Evolutionary conservation across 352 stramenopile genomes (phyloP).

Genomic region (Globisporangium splendens): DNA sequence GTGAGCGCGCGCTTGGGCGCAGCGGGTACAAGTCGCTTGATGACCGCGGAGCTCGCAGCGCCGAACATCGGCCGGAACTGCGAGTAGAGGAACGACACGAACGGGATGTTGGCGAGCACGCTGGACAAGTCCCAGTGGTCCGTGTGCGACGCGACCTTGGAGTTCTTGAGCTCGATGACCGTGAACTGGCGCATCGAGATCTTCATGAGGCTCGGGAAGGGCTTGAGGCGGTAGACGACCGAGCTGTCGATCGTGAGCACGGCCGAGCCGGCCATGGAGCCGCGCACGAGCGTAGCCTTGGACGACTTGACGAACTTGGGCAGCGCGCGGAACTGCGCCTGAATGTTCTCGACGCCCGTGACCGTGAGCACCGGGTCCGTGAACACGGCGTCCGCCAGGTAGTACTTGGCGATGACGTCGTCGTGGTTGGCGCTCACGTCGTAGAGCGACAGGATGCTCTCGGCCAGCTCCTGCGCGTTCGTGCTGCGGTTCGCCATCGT

Average conservation of each 20-base stretch:
- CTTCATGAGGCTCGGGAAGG: constrained; percentile 70
- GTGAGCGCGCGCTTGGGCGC: constrained; percentile 14
- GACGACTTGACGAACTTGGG: constrained; percentile 73
- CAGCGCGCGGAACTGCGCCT: constrained; percentile 80
- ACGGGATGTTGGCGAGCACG: constrained; percentile 72
- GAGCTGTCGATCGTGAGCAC: constrained; percentile 84
- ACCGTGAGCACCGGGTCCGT: constrained; percentile 77
- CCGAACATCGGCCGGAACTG: constrained; percentile 78
- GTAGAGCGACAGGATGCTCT: constrained; percentile 83
- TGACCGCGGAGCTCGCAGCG: constrained; percentile 55
- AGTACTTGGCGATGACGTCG: constrained; percentile 76
- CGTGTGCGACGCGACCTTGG: constrained; percentile 74
- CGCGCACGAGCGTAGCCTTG: constrained; percentile 76
- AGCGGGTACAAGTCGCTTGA: constrained; percentile 57
- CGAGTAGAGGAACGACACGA: constrained; percentile 77
- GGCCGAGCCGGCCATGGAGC: constrained; percentile 73
- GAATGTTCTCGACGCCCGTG: constrained; percentile 73
- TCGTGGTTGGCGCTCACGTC: constrained; percentile 65
- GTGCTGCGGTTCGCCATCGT: constrained; percentile 60
- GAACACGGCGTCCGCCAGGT: constrained; percentile 73
- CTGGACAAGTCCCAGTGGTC: constrained; percentile 85
- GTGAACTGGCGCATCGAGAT: constrained; percentile 76
- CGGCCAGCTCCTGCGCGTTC: constrained; percentile 70
- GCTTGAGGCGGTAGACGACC: constrained; percentile 68
- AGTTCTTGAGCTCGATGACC: constrained; percentile 80